These are phyloP conservation scores for Malbranchea zuffiana DNA, from an alignment of 2,329 filamentous ascomycete species.

Conservation along the genomic window DNA sequence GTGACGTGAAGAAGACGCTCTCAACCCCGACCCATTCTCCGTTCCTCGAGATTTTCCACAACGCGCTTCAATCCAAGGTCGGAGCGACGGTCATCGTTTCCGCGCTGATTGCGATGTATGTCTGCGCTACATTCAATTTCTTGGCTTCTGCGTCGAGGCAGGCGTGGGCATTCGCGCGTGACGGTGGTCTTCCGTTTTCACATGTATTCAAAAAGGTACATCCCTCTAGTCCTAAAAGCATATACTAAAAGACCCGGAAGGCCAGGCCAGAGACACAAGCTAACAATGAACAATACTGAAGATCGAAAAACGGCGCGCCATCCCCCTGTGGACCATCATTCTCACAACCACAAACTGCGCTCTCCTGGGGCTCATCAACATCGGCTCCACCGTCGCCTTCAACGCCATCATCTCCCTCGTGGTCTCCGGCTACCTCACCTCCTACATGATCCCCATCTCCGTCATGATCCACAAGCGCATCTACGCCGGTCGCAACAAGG, in stretches of 20 bases:
- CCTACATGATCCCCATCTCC: slow-evolving; percentile 38
- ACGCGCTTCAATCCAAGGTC: slow-evolving; percentile 21
- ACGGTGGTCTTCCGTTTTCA: slow-evolving; percentile 44
- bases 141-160: slow-evolving; percentile 25
- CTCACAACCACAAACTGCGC: slow-evolving; percentile 35
- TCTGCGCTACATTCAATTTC: slow-evolving; percentile 23
- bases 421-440: slow-evolving; percentile 31
- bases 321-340: slow-evolving; percentile 40
- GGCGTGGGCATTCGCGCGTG: slow-evolving; percentile 37
- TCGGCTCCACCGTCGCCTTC: slow-evolving; percentile 38
- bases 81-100: slow-evolving; percentile 20
- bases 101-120: slow-evolving; percentile 20
- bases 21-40: slow-evolving; percentile 22
- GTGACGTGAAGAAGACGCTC: background rate
- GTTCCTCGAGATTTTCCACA: slow-evolving; percentile 26
- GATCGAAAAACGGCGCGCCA: slow-evolving; percentile 28
- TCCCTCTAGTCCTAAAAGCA: too few species aligned
- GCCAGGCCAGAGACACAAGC: slow-evolving; percentile 22
- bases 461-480: slow-evolving; percentile 35
- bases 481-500: slow-evolving; percentile 31
- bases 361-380: slow-evolving; percentile 42
- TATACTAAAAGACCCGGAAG: too few species aligned
- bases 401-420: slow-evolving; percentile 36
- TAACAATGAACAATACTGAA: background rate
- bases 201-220: slow-evolving; percentile 22